Evolutionary conservation across 2,329 filamentous ascomycete species (phyloP).

Genomic region (Gnomoniopsis smithogilvyi): DNA sequence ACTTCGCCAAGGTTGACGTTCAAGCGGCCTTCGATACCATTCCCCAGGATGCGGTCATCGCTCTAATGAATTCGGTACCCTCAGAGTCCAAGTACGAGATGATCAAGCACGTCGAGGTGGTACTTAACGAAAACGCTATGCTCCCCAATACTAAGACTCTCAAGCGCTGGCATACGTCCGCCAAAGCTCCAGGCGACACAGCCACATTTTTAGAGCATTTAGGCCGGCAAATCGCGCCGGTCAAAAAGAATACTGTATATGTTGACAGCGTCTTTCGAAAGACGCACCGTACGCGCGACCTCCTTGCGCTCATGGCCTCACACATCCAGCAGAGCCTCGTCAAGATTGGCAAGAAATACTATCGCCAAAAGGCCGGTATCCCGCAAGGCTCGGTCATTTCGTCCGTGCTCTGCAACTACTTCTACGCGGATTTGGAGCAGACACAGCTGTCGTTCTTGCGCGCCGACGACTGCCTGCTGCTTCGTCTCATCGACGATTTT

Average conservation of each 20-base stretch:
- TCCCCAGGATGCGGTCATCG: constrained; percentile 71
- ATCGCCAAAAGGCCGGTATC: constrained; percentile 83
- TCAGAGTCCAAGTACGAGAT: constrained; percentile 64
- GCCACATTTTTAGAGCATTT: constrained; percentile 44
- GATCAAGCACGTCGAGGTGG: constrained; percentile 71
- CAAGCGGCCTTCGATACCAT: constrained; percentile 94
- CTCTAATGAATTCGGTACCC: constrained; percentile 58
- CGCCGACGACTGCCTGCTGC: constrained; percentile 58
- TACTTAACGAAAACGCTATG: constrained; percentile 35
- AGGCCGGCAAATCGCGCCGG: constrained; percentile 33
- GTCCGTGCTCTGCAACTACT: constrained; percentile 86
- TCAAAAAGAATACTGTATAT: constrained; percentile 69
- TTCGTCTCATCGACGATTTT: constrained; percentile 91
- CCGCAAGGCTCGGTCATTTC: constrained; percentile 91
- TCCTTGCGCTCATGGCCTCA: constrained; percentile 69
- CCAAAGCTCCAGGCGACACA: constrained; percentile 39
- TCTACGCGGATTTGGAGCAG: constrained; percentile 84
- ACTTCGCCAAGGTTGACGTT: constrained; percentile 92
- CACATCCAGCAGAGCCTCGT: constrained; percentile 86
- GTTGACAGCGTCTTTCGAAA: constrained; percentile 64
- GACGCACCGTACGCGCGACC: constrained; percentile 49
- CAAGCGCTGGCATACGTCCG: constrained; percentile 51
- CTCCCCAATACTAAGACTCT: constrained; percentile 33
- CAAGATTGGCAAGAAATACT: constrained; percentile 83
- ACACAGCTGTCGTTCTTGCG: constrained; percentile 66